A percentile compares a stretch with the other conserved stretches of the same genome.
phyloP scores from a whole-genome alignment of 305 asterid species.

The Coffea humblotiana region DNA sequence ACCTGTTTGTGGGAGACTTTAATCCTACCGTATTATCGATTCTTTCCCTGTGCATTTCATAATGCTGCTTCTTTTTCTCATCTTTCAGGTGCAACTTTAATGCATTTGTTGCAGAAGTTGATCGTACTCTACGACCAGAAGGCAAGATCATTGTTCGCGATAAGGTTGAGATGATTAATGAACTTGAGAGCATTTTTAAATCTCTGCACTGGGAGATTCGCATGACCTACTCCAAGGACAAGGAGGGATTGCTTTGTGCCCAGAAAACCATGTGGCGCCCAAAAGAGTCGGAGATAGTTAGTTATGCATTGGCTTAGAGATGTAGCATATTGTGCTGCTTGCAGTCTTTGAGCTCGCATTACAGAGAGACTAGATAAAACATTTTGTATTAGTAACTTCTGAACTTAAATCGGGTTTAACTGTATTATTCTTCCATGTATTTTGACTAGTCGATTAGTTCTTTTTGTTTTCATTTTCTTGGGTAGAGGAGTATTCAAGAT shows the following conservation, averaged over 20 bases:
- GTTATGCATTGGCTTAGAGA: conserved; percentile 36
- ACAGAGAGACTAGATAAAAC: conserved; percentile 9
- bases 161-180: conserved; percentile 30
- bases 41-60: background rate
- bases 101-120: conserved; percentile 47
- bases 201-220: conserved; percentile 49
- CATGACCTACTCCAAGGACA: conserved; percentile 42
- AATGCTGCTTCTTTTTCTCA: background rate
- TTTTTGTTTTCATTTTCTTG: conserved; percentile 3
- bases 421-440: conserved; percentile 12
- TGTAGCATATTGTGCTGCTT: background rate
- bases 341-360: background rate
- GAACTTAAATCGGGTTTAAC: conserved; percentile 3
- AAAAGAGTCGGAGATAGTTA: conserved; percentile 31
- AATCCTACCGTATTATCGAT: background rate
- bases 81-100: conserved; percentile 34
- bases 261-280: conserved; percentile 53
- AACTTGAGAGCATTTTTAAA: conserved; percentile 38
- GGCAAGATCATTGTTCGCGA: conserved; percentile 52
- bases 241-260: conserved; percentile 49
- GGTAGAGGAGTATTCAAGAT: background rate
- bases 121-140: conserved; percentile 45
- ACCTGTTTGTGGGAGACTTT: background rate
- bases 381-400: conserved; percentile 9
- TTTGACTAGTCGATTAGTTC: background rate